Base-by-base conservation (phyloP, 331 rosid species). In the Quercus lobata region DNA sequence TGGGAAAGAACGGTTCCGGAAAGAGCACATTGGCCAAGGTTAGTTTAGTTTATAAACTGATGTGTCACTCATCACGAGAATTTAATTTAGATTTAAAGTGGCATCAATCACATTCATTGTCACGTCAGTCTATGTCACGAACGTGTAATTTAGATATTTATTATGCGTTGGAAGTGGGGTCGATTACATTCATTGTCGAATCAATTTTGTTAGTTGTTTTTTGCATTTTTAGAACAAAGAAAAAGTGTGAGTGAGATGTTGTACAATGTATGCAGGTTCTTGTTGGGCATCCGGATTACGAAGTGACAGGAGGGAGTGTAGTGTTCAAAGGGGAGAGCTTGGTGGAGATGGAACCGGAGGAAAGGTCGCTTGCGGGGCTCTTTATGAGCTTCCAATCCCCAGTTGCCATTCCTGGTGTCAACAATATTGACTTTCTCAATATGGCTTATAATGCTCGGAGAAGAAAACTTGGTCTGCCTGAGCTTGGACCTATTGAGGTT, bases 1-100 rank as follows among this genome's bases (percentile, higher is more conserved):
- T 95, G 99, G 97, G 99, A 7, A 91, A 90, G 78, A 95, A 95
- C 52, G 99, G 99, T 84, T 95, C 97, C 2, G 97, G 99, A 35
- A 95, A 95, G 82, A 93, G 97, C 88, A 95, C 97, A 24, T 89
- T 95, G 60, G 94, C 98, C 14, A 94, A 94, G 95, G 98, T 94
- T 22, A 19, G 32, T 30, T 25, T 53, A 21, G 18, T 77, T 62
- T n/a, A 52, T 55, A 56, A 69, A 12, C 7, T 22, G 46, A 41
- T 0, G 1, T 0, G 1, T 41, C 46, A 8, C 12, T 8, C 0
- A 8, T 41, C 0, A 8, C 3, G 46, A 41, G 0, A 41, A 41
- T 41, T 0, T 41, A 41, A 41, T 8, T 41, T 41, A 9, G 3
- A 41, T 8, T 41, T 8, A 41, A 41, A 41, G 1, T 2, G 46